phyloP scores from a whole-genome alignment of 441 rosid genomes.

The Codiaeum variegatum region DNA sequence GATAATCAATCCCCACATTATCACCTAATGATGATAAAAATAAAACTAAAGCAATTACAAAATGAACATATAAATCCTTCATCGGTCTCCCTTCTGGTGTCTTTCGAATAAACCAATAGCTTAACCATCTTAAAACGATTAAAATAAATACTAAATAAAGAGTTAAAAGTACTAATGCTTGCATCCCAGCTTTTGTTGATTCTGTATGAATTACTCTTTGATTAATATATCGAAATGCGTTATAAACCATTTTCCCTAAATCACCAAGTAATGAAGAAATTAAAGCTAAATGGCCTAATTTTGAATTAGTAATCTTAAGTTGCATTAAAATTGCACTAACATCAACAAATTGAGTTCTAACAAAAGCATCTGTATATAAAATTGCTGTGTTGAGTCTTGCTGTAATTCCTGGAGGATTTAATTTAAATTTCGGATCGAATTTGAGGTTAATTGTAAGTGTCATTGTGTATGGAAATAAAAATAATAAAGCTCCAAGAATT shows the following conservation, averaged over 20 bases:
- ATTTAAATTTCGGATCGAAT: not conserved
- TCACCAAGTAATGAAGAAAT: conserved; percentile 31
- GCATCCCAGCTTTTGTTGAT: not conserved
- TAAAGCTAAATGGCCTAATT: conserved; percentile 35
- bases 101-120: conserved; percentile 24
- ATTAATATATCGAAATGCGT: not conserved
- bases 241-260: not conserved
- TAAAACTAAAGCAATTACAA: conserved; percentile 10
- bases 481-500: conserved; percentile 10
- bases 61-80: conserved; percentile 16
- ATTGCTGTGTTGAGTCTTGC: not conserved
- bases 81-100: conserved; percentile 34
- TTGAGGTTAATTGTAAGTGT: not conserved
- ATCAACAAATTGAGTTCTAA: conserved; percentile 27
- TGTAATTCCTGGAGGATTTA: not conserved
- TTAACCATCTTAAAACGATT: conserved; percentile 2
- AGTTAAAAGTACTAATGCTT: not conserved
- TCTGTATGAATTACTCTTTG: not conserved
- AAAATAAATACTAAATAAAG: not conserved
- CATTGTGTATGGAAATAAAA: not conserved
- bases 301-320: conserved; percentile 33
- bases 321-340: conserved; percentile 28
- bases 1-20: conserved; percentile 13
- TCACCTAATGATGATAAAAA: conserved; percentile 17
- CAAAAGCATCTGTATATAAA: not conserved